A percentile compares a stretch with the other conserved stretches of the same genome.
These are phyloP conservation scores for Verbascum thapsus DNA, from an alignment of 257 asterid genomes.

Conservation along the genomic window DNA sequence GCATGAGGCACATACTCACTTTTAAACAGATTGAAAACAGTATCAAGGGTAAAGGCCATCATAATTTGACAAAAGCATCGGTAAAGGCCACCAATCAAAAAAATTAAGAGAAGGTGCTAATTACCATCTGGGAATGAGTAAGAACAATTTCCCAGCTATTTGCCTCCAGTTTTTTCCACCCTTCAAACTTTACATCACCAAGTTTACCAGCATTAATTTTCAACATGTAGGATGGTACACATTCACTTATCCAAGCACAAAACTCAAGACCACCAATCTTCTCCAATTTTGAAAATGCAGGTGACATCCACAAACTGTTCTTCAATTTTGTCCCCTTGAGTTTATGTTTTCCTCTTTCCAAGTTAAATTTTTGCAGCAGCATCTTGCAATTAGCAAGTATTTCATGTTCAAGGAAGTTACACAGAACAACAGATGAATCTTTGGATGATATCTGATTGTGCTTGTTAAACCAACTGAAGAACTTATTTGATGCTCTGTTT, in stretches of 20 bases:
- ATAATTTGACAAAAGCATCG: not conserved
- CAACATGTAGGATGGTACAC: slow-evolving; percentile 66
- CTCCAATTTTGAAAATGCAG: slow-evolving; percentile 60
- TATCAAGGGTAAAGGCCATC: not conserved
- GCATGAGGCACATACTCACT: slow-evolving; percentile 6
- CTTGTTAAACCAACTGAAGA: slow-evolving; percentile 52
- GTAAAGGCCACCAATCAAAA: slow-evolving; percentile 7
- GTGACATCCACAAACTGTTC: slow-evolving; percentile 57
- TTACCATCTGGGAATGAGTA: slow-evolving; percentile 92
- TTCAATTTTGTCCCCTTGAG: slow-evolving; percentile 42
- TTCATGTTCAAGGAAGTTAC: slow-evolving; percentile 60
- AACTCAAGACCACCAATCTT: slow-evolving; percentile 80
- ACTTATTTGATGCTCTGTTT: slow-evolving; percentile 37
- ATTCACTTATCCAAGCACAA: slow-evolving; percentile 78
- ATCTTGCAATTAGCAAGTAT: slow-evolving; percentile 52
- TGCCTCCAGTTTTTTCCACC: slow-evolving; percentile 54
- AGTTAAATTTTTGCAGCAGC: slow-evolving; percentile 54
- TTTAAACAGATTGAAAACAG: slow-evolving; percentile 3
- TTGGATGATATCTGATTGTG: slow-evolving; percentile 55
- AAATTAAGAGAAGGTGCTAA: slow-evolving; percentile 16
- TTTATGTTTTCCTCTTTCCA: slow-evolving; percentile 47
- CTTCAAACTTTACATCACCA: slow-evolving; percentile 60
- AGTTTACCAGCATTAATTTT: slow-evolving; percentile 57
- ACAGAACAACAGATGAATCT: slow-evolving; percentile 62
- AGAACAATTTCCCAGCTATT: slow-evolving; percentile 62